Evolutionary conservation across 441 rosid genomes (phyloP), one percentile per base, ranked within the genome.

Genomic region (Geranium incanum): DNA sequence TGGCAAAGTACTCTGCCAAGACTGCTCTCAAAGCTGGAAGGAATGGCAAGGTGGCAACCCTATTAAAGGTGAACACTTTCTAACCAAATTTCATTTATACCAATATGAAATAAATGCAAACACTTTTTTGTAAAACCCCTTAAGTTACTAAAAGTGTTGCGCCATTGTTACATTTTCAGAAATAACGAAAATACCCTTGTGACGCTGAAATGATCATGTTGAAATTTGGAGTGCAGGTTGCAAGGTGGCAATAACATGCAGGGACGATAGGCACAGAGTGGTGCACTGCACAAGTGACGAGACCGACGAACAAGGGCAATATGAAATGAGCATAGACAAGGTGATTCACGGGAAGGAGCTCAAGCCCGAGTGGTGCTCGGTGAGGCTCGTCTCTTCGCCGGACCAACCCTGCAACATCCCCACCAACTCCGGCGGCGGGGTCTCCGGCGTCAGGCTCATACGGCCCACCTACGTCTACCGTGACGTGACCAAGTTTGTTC

Each of bases 1-100:
- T 16, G 97, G 96, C 0, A 82, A 84, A 76, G 89, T 92, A 0
- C 41, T 85, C 77, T 92, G 94, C 78, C 97, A 89, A 72, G 95
- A 89, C 71, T 92, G 97, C 82, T 68, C 84, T 74, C 83, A 87
- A 60, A 78, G 82, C 79, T 89, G 85, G 62, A 70, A 74, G 5
- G 79, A 89, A 36, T 92, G 93, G 92, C 72, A 74, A 52, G 93
- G 89, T 1, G 80, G 83, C 43, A 73, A 73, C 15, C 89, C 95
- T 67, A 84, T 92, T 67, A 87, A 89, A 87, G 94, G 96, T 87
- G 19, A 21, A 2, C 4, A 18, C 12, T 52, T 5, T 13, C 19
- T 52, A 3, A 13, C 19, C 19, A 39, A 39, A 39, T 12, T 0
- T 45, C 52, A 11, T 45, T 43, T 43, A 43, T 8, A 7, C 8